Conservation (phyloP, 441 rosid species). For the Kokia cookei region DNA sequence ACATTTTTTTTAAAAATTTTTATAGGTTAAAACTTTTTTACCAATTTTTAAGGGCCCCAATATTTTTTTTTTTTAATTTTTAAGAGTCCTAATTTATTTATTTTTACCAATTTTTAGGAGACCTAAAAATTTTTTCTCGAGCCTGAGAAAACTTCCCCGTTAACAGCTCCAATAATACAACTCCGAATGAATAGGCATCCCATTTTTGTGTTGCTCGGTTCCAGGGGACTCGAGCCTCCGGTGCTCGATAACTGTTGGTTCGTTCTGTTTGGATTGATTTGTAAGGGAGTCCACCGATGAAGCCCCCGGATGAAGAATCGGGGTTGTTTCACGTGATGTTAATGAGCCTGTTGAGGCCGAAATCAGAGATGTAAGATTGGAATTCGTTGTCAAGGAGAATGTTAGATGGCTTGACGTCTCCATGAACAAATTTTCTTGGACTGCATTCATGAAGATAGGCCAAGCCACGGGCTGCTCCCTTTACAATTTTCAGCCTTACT, state of each 20-base stretch:
- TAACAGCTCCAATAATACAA: constrained; percentile 69
- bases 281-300: constrained; percentile 76
- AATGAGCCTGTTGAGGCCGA: constrained; percentile 73
- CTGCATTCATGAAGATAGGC: constrained; percentile 98
- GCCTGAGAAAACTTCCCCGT: too few species aligned
- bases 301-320: constrained; percentile 61
- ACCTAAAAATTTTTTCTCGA: too few species aligned
- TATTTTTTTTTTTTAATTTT: too few species aligned
- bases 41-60: too few species aligned
- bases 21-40: too few species aligned
- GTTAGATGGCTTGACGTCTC: constrained; percentile 84
- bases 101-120: too few species aligned
- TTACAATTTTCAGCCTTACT: constrained; percentile 66
- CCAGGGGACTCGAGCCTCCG: constrained; percentile 67
- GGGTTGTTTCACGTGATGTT: constrained; percentile 67
- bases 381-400: constrained; percentile 77
- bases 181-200: constrained; percentile 60
- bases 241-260: constrained; percentile 66
- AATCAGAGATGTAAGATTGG: constrained; percentile 72
- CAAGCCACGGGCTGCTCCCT: constrained; percentile 83
- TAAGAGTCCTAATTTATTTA: too few species aligned
- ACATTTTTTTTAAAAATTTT: too few species aligned
- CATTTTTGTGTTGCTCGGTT: constrained; percentile 35
- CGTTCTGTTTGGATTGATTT: constrained; percentile 54
- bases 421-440: constrained; percentile 85